Conservation (phyloP, 352 stramenopile genomes). For the Phytophthora sansomeana region DNA sequence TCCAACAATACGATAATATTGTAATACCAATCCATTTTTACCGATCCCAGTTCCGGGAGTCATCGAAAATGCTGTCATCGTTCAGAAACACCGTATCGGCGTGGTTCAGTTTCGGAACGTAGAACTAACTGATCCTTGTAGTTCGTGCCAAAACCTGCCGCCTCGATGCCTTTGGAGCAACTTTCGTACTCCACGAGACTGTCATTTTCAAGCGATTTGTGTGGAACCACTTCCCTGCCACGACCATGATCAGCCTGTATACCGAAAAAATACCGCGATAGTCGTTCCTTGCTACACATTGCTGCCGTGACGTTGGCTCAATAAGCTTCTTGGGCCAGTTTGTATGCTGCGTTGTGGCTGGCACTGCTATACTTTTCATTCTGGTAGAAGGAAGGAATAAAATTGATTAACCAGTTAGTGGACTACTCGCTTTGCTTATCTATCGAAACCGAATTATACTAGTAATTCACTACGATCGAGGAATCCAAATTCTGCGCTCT, state of each 20-base stretch:
- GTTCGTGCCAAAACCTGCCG: not conserved
- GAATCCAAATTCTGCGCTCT: too few species aligned
- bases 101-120: constrained; percentile 1
- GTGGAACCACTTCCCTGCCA: constrained; percentile 18
- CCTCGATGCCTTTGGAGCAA: not conserved
- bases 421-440: too few species aligned
- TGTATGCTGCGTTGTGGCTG: constrained; percentile 27
- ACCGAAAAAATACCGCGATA: constrained; percentile 37
- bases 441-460: too few species aligned
- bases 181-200: constrained; percentile 14
- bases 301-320: constrained; percentile 28
- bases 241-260: constrained; percentile 18
- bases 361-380: constrained; percentile 11
- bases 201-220: constrained; percentile 32
- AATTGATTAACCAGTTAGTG: too few species aligned
- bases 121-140: constrained; percentile 1
- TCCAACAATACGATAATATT: too few species aligned
- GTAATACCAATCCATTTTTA: too few species aligned
- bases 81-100: constrained; percentile 6
- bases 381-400: too few species aligned
- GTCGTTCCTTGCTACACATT: constrained; percentile 41
- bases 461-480: too few species aligned
- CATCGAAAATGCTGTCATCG: not conserved
- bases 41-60: constrained; percentile 1
- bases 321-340: constrained; percentile 28